Conservation (phyloP, 371 early-diverging fungal genomes). For the Rhizomucor miehei region DNA sequence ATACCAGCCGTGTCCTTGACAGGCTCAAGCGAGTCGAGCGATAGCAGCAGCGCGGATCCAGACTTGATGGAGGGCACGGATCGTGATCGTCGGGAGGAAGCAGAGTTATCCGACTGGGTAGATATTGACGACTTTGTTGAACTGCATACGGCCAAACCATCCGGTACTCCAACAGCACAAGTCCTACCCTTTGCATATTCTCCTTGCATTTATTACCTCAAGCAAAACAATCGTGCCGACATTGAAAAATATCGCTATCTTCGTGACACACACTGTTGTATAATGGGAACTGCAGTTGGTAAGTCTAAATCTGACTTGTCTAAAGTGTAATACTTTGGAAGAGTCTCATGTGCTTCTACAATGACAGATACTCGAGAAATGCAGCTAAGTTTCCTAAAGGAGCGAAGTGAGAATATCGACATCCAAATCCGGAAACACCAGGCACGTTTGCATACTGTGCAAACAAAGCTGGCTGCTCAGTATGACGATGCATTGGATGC, state of each 20-base stretch:
- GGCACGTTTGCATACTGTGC: constrained; percentile 33
- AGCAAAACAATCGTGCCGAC: constrained; percentile 47
- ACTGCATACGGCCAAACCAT: constrained; percentile 18
- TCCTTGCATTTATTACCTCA: constrained; percentile 62
- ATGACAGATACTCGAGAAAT: constrained; percentile 54
- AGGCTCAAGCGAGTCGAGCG: constrained; percentile 10
- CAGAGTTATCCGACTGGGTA: constrained; percentile 42
- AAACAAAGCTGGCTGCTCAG: constrained; percentile 22
- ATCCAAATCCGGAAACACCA: constrained; percentile 55
- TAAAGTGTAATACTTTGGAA: not conserved
- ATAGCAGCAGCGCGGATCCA: constrained; percentile 16
- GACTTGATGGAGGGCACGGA: constrained; percentile 38
- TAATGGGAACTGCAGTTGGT: constrained; percentile 48
- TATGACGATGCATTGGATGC: constrained; percentile 18
- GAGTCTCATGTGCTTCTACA: not conserved
- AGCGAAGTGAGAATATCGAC: constrained; percentile 59
- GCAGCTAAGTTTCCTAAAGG: constrained; percentile 51
- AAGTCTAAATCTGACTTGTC: constrained; percentile 6
- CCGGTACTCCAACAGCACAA: constrained; percentile 27
- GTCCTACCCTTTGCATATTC: constrained; percentile 62
- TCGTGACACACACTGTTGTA: constrained; percentile 47
- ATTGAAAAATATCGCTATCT: constrained; percentile 39
- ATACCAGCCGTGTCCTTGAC: constrained; percentile 2
- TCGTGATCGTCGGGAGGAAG: constrained; percentile 30
- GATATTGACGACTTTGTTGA: constrained; percentile 52